Evolutionary conservation across 805 yeast genomes (phyloP).

Genomic region (Candida chauliodis): DNA sequence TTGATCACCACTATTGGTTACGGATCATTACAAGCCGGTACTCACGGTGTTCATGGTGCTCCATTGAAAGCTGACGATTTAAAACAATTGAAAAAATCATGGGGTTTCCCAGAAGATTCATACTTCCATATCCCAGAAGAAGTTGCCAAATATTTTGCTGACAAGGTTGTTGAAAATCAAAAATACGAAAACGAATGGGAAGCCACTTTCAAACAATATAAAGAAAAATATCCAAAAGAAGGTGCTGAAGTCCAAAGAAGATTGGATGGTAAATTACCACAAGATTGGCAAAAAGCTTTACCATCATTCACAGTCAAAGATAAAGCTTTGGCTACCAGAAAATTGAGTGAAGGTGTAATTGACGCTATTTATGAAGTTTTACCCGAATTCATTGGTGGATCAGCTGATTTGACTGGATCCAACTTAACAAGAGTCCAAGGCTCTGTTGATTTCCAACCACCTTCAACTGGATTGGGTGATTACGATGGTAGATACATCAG

Average conservation of each 20-base stretch:
- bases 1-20: constrained; percentile 89
- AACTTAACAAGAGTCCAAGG: constrained; percentile 86
- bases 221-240: constrained; percentile 66
- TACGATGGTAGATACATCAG: constrained; percentile 92
- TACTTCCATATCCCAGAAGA: constrained; percentile 77
- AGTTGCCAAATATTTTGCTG: constrained; percentile 66
- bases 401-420: constrained; percentile 97
- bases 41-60: constrained; percentile 93
- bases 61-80: constrained; percentile 93
- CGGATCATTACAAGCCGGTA: constrained; percentile 83
- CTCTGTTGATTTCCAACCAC: constrained; percentile 91
- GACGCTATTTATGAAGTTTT: constrained; percentile 55
- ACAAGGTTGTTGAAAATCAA: constrained; percentile 59
- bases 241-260: constrained; percentile 82
- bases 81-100: constrained; percentile 74
- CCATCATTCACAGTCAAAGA: constrained; percentile 80
- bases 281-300: constrained; percentile 69
- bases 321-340: constrained; percentile 88
- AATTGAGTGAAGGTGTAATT: constrained; percentile 81
- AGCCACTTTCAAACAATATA: constrained; percentile 55
- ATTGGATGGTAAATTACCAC: constrained; percentile 73
- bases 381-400: constrained; percentile 95
- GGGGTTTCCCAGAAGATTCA: constrained; percentile 87
- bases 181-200: constrained; percentile 76
- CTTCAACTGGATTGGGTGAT: constrained; percentile 72